phyloP scores from a whole-genome alignment of 371 early-diverging fungal species.

The Dipsacomyces acuminosporus region DNA sequence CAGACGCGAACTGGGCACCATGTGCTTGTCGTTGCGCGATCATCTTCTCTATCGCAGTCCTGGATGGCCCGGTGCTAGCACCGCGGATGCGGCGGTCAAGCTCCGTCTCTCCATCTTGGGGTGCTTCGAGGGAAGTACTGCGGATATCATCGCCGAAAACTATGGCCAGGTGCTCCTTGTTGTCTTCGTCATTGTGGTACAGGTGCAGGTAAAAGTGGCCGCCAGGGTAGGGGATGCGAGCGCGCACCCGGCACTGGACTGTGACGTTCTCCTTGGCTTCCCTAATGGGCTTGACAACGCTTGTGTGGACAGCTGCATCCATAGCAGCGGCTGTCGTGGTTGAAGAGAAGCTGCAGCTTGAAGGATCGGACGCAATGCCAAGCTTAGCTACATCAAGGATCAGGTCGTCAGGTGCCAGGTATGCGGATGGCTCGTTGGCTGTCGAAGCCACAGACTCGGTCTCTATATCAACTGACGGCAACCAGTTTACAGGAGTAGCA shows the following conservation, averaged over 20 bases:
- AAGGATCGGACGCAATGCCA: neutral
- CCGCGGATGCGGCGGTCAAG: constrained; percentile 75
- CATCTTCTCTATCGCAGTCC: constrained; percentile 51
- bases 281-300: neutral
- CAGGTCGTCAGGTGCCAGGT: constrained; percentile 20
- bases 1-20: neutral
- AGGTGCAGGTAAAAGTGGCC: constrained; percentile 81
- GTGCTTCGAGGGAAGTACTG: constrained; percentile 61
- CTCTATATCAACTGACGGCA: constrained; percentile 7
- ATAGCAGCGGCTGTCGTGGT: constrained; percentile 11
- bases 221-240: constrained; percentile 80
- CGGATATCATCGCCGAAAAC: constrained; percentile 83
- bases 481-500: constrained; percentile 27
- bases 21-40: constrained; percentile 9
- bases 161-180: constrained; percentile 88
- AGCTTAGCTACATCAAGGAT: constrained; percentile 3
- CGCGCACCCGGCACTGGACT: constrained; percentile 65
- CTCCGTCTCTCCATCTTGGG: constrained; percentile 66
- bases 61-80: constrained; percentile 62
- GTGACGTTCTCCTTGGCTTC: neutral
- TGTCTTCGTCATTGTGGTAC: constrained; percentile 79
- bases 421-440: neutral
- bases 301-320: neutral
- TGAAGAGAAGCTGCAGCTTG: constrained; percentile 17
- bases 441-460: neutral